These are phyloP conservation scores for Rhizoctonia solani DNA, from an alignment of 1,284 basidiomycete species.

Conservation along the genomic window DNA sequence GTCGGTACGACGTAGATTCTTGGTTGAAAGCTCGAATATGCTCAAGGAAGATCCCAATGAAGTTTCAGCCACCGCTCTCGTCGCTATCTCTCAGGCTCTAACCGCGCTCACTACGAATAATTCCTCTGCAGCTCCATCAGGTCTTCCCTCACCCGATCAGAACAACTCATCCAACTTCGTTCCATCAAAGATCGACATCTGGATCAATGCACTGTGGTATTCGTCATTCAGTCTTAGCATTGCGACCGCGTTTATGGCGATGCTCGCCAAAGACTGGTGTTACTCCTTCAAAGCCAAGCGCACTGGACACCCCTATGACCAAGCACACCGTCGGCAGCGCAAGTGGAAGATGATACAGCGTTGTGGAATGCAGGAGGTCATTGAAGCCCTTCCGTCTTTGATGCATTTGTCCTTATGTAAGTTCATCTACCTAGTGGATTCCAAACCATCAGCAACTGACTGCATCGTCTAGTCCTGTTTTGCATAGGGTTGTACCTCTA, in stretches of 20 bases:
- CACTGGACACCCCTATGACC: not conserved
- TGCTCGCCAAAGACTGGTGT: constrained; percentile 14
- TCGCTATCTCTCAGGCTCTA: constrained; percentile 1
- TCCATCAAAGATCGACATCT: not conserved
- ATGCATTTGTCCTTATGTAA: constrained; percentile 3
- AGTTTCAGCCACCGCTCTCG: not conserved
- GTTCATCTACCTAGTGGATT: too few species aligned
- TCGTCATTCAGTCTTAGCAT: not conserved
- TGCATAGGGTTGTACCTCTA: too few species aligned
- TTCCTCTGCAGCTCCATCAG: not conserved
- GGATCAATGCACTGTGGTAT: constrained; percentile 3
- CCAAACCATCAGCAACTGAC: too few species aligned
- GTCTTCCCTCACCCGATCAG: not conserved
- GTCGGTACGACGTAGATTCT: not conserved
- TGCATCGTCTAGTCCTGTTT: too few species aligned
- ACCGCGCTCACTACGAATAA: not conserved
- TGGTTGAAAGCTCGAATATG: not conserved
- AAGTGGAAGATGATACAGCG: not conserved
- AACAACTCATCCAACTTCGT: not conserved
- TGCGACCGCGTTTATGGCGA: not conserved
- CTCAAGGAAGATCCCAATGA: constrained; percentile 1
- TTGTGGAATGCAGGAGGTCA: constrained; percentile 1
- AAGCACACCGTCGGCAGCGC: not conserved
- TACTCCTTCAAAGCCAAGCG: constrained; percentile 1
- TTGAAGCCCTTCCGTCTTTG: not conserved